Conservation (phyloP, 140 eudicot species). For the Cichorium intybus region DNA sequence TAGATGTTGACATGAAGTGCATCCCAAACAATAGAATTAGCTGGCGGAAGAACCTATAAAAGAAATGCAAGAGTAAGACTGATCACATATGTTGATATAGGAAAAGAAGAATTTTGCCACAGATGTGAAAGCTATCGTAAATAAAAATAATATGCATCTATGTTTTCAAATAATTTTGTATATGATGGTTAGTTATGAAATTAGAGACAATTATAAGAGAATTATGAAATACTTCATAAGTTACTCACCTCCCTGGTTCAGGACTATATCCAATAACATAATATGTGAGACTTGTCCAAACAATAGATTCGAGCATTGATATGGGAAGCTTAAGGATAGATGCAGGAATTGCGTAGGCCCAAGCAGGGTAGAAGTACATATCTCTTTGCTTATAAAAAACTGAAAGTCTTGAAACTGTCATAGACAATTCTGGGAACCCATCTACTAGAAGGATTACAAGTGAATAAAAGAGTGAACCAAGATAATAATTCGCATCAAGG, state of each 20-base stretch:
- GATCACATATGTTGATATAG: too few species aligned
- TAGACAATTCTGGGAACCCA: slow-evolving; percentile 54
- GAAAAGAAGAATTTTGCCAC: too few species aligned
- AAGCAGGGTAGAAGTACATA: slow-evolving; percentile 66
- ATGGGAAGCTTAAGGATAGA: slow-evolving; percentile 54
- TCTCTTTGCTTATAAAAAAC: slow-evolving; percentile 72
- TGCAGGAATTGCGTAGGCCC: slow-evolving; percentile 72
- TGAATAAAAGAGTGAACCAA: slow-evolving; percentile 51
- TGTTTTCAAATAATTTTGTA: too few species aligned
- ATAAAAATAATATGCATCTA: too few species aligned
- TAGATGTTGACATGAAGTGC: slow-evolving; percentile 53
- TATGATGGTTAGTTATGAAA: too few species aligned
- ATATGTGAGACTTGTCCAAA: slow-evolving; percentile 62
- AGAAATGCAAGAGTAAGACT: neutral
- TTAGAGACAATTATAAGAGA: too few species aligned
- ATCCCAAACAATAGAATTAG: slow-evolving; percentile 36
- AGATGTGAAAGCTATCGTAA: too few species aligned
- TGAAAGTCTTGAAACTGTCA: slow-evolving; percentile 59
- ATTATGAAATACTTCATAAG: neutral
- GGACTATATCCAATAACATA: slow-evolving; percentile 65
- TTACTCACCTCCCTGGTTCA: slow-evolving; percentile 53
- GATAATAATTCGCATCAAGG: slow-evolving; percentile 52
- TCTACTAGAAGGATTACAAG: slow-evolving; percentile 57
- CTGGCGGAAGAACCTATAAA: slow-evolving; percentile 68
- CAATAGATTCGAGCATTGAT: slow-evolving; percentile 43